Percentiles rank a stretch among this genome's conserved stretches.
These are phyloP conservation scores for Saprolegnia diclina DNA, from an alignment of 352 stramenopile genomes.

Conservation along the genomic window DNA sequence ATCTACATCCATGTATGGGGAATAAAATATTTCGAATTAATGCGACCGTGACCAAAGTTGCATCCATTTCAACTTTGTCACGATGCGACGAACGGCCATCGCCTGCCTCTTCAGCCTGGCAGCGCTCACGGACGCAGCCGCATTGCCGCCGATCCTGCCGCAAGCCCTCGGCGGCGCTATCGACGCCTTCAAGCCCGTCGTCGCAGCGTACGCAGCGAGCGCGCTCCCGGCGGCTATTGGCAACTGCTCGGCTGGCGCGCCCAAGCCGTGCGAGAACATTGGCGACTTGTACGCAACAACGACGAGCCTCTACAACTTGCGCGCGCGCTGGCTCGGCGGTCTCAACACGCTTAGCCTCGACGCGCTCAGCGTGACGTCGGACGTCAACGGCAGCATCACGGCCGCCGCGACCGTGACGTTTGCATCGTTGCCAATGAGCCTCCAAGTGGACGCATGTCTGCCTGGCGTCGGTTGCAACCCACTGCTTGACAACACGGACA, in stretches of 20 bases:
- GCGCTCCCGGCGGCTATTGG: slow-evolving; percentile 18
- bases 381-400: slow-evolving; percentile 3
- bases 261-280: slow-evolving; percentile 12
- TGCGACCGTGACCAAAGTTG: neutral
- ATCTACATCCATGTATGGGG: neutral
- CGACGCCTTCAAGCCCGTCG: slow-evolving; percentile 17
- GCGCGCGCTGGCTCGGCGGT: slow-evolving; percentile 13
- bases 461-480: slow-evolving; percentile 3
- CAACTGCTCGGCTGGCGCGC: slow-evolving; percentile 10
- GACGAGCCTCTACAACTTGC: slow-evolving; percentile 17
- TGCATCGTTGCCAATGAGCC: slow-evolving; percentile 15
- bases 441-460: slow-evolving; percentile 11
- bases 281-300: slow-evolving; percentile 18
- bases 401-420: slow-evolving; percentile 1
- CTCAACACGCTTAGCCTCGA: slow-evolving; percentile 18
- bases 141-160: slow-evolving; percentile 8
- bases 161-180: slow-evolving; percentile 10
- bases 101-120: neutral
- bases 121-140: neutral
- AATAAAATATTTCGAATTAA: slow-evolving; percentile 13
- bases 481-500: slow-evolving; percentile 20
- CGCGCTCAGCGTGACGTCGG: slow-evolving; percentile 10
- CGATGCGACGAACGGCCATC: neutral
- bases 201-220: slow-evolving; percentile 3
- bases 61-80: neutral